phyloP scores from a whole-genome alignment of 2,329 filamentous ascomycete genomes.

The Fusarium pseudoanthophilum region DNA sequence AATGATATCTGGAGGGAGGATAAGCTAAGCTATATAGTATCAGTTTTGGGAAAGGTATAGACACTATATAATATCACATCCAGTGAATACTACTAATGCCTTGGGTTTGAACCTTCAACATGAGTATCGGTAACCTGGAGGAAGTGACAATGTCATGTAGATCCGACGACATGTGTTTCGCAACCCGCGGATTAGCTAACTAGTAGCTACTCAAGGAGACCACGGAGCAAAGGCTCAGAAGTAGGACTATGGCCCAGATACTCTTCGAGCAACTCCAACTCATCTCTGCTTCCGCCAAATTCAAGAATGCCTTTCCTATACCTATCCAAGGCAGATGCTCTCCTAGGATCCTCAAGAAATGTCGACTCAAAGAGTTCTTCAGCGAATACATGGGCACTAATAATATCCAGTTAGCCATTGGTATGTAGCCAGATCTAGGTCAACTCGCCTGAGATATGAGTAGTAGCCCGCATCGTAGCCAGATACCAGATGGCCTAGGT shows the following conservation, averaged over 20 bases:
- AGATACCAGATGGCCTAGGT: background rate
- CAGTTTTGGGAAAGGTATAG: too few relatives aligned
- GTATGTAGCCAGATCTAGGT: background rate
- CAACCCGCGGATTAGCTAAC: too few relatives aligned
- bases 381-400: background rate
- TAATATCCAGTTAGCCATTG: background rate
- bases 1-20: background rate
- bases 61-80: too few relatives aligned
- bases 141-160: too few relatives aligned
- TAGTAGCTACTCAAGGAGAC: too few relatives aligned
- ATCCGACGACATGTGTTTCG: too few relatives aligned
- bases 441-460: background rate
- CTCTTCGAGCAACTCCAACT: background rate
- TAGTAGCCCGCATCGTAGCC: background rate
- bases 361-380: background rate
- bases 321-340: fast-evolving
- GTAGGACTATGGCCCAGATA: background rate
- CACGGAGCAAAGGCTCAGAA: background rate
- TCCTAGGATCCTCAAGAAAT: background rate
- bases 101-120: too few relatives aligned
- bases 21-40: background rate
- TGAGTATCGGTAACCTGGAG: too few relatives aligned
- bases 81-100: too few relatives aligned
- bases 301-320: background rate
- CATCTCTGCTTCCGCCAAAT: background rate